A percentile compares a stretch with the other conserved stretches of the same genome.
Evolutionary conservation across 1,284 basidiomycete species (phyloP).

Genomic region (Cutaneotrichosporon dermatis): DNA sequence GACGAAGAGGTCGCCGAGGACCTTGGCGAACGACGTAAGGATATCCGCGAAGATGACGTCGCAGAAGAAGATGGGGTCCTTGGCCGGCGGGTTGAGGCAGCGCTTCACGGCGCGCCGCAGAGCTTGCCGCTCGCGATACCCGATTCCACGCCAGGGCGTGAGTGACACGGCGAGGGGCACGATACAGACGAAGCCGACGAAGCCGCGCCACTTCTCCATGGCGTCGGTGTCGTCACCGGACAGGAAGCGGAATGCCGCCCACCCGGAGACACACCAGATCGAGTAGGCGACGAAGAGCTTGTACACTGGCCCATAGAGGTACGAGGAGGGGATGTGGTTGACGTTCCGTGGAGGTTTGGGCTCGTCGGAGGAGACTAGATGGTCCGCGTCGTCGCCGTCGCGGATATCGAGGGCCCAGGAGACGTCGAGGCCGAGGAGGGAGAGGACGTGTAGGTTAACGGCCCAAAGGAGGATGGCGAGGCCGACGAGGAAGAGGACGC

Average conservation of each 20-base stretch:
- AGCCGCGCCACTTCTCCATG: slow-evolving; percentile 69
- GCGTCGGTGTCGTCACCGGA: slow-evolving; percentile 57
- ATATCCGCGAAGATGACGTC: slow-evolving; percentile 95
- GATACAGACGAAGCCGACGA: slow-evolving; percentile 66
- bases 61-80: slow-evolving; percentile 70
- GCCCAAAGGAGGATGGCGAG: slow-evolving; percentile 75
- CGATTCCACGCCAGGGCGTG: slow-evolving; percentile 62
- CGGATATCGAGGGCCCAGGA: slow-evolving; percentile 56
- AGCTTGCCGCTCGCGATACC: slow-evolving; percentile 65
- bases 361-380: neutral
- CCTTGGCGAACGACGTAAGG: slow-evolving; percentile 93
- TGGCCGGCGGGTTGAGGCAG: slow-evolving; percentile 64
- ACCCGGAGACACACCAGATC: slow-evolving; percentile 59
- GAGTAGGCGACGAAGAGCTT: slow-evolving; percentile 61
- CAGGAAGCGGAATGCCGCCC: slow-evolving; percentile 61
- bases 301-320: slow-evolving; percentile 62
- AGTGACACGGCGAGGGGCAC: slow-evolving; percentile 58
- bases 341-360: neutral
- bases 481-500: slow-evolving; percentile 67
- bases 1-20: slow-evolving; percentile 90
- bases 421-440: slow-evolving; percentile 68
- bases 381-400: slow-evolving; percentile 23
- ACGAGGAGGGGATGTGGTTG: slow-evolving; percentile 6
- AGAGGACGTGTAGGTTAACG: slow-evolving; percentile 76
- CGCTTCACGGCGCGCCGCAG: slow-evolving; percentile 68